Evolutionary conservation across 2,329 filamentous ascomycete genomes (phyloP), one percentile per base, ranked within the genome.

Genomic region (Epichloe glyceriae): DNA sequence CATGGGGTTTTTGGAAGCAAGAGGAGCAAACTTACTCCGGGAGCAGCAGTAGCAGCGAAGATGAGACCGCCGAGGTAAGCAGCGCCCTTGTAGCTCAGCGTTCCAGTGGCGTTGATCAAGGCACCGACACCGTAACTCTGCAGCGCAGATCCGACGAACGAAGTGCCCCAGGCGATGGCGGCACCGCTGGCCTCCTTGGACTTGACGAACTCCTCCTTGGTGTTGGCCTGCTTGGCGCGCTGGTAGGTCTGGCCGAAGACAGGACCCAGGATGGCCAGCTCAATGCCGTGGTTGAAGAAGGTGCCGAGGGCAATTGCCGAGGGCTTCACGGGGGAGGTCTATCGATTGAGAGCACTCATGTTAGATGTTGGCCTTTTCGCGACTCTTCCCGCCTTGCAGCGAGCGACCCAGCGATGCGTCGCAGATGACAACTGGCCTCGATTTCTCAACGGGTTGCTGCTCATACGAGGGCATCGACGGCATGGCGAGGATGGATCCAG

Each of bases 221-320:
- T 87, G 81, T 95, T 91, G 69, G 91, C 82, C 54, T 80, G 74
- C 79, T 95, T 90, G 60, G 91, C 90, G 61, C 88, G 86, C 73
- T 90, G 84, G 80, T 95, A 96, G 64, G 88, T 91, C 65, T 94
- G 85, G 66, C 93, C 91, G 68, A 97, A 95, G 70, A 97, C 73
- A 56, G 91, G 91, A 53, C 82, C 79, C 56, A 97, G 80, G 61
- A 97, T 82, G 56, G 87, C 90, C 57, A 93, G 83, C 65, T 93
- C 93, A 63, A 88, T 78, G 62, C 84, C 83, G 74, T 98, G 91
- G 79, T 86, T 96, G 83, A 96, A 98, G 70, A 89, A 74, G 56
- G 90, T 93, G 73, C 93, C 93, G 64, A 97, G 82, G 65, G 91
- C 93, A 66, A 98, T 95, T 64, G 93, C 91, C 66, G 90, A 96